Conservation (phyloP, 2,329 filamentous ascomycete species). For the Fusarium clavum region DNA sequence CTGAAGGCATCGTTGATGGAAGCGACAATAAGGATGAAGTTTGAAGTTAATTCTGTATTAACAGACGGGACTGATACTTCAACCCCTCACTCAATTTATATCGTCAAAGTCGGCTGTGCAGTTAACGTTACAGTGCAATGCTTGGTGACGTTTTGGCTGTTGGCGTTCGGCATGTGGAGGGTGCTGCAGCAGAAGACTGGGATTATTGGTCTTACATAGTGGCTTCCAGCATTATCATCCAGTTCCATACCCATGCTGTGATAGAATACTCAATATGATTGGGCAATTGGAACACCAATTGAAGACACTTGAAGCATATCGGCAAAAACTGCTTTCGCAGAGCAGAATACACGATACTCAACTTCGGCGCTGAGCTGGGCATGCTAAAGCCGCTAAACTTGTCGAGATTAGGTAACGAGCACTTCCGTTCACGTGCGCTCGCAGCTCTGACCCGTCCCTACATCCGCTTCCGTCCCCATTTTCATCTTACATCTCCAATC, state of each 20-base stretch:
- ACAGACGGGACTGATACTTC: no score
- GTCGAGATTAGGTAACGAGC: background rate
- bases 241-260: no score
- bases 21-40: no score
- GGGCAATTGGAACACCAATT: no score
- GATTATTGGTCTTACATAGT: background rate
- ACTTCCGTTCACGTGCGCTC: constrained; percentile 2
- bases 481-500: background rate
- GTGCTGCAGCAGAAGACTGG: background rate
- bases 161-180: background rate
- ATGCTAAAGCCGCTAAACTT: background rate
- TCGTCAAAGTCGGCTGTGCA: background rate
- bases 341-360: background rate
- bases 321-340: background rate
- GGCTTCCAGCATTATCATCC: no score
- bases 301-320: no score
- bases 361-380: background rate
- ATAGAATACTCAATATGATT: background rate
- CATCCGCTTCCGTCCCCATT: constrained; percentile 1
- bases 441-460: no score
- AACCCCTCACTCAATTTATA: background rate
- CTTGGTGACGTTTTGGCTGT: background rate
- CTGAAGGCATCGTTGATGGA: background rate
- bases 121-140: background rate
- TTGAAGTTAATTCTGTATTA: background rate